Evolutionary conservation across 2,329 filamentous ascomycete genomes (phyloP).

Genomic region (Mariannaea elegans): DNA sequence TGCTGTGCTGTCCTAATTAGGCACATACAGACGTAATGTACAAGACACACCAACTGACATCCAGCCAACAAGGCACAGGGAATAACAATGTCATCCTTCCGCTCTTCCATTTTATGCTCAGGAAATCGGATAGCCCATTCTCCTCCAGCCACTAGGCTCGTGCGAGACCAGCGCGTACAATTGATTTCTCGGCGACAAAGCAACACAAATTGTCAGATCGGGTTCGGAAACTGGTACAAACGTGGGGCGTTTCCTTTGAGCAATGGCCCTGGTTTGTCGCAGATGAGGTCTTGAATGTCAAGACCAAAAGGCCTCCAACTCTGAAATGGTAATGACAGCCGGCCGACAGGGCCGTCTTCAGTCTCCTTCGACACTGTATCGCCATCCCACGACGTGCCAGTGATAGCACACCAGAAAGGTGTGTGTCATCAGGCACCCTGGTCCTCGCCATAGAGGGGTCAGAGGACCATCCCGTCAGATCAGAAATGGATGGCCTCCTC

Average conservation of each 20-base stretch:
- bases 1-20: no score
- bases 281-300: constrained; percentile 13
- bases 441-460: constrained; percentile 20
- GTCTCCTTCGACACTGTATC: neutral
- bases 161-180: neutral
- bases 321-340: neutral
- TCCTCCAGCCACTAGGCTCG: neutral
- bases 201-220: constrained; percentile 8
- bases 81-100: neutral
- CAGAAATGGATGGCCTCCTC: constrained; percentile 20
- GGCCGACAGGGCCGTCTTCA: neutral
- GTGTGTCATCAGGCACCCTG: constrained; percentile 36
- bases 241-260: neutral
- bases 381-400: neutral
- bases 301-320: constrained; percentile 11
- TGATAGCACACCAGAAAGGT: neutral
- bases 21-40: neutral
- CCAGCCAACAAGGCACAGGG: neutral
- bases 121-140: no score
- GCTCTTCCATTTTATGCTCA: neutral
- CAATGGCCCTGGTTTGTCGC: neutral
- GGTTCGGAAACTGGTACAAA: neutral
- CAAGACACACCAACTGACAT: no score
- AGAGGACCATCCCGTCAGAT: constrained; percentile 23
- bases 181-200: neutral